phyloP scores from a whole-genome alignment of 331 rosid genomes.

The Telfairia occidentalis region DNA sequence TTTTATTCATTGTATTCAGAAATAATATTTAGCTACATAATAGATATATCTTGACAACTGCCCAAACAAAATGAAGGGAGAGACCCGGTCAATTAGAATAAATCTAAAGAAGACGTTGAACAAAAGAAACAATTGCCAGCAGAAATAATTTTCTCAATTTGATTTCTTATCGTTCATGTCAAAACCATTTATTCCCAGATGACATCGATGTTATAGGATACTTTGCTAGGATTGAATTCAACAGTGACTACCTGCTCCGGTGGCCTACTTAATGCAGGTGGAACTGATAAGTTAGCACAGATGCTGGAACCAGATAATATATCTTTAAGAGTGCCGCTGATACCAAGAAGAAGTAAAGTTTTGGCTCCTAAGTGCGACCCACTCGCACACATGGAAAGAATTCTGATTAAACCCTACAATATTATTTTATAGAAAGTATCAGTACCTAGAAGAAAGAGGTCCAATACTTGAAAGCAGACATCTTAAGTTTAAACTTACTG shows the following conservation, averaged over 20 bases:
- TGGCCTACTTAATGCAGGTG: conserved; percentile 84
- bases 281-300: conserved; percentile 56
- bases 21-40: neutral
- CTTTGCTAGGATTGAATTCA: neutral
- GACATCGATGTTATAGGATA: neutral
- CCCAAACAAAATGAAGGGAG: neutral
- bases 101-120: neutral
- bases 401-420: conserved; percentile 81
- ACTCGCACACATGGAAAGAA: conserved; percentile 89
- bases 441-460: neutral
- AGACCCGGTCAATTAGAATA: neutral
- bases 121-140: neutral
- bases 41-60: neutral
- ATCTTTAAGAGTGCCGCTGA: conserved; percentile 87
- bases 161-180: neutral
- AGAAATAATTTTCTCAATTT: neutral
- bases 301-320: conserved; percentile 73
- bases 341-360: conserved; percentile 73
- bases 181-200: neutral
- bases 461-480: neutral
- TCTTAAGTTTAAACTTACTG: conserved; percentile 32
- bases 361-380: conserved; percentile 88
- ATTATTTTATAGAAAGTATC: neutral
- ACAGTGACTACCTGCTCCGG: conserved; percentile 56
- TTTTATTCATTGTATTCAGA: neutral